Evolutionary conservation across 2,329 filamentous ascomycete genomes (phyloP).

Genomic region (Ceratocystis alfenasii): DNA sequence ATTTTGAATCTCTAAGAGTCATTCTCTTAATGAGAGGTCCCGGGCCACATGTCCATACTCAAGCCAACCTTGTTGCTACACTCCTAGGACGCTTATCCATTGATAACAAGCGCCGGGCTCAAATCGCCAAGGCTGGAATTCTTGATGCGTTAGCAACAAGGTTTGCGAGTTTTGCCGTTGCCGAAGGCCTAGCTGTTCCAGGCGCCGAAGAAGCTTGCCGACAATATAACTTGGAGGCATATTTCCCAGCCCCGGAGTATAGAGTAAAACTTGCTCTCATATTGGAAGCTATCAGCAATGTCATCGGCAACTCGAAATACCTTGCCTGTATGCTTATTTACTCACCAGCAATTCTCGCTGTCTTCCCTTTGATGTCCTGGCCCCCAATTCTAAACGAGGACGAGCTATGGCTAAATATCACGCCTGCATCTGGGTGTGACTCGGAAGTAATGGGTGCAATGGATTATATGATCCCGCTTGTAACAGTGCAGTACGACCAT

Average conservation of each 20-base stretch:
- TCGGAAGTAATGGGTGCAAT: conserved; percentile 41
- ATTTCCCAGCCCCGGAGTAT: conserved; percentile 50
- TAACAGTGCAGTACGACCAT: conserved; percentile 29
- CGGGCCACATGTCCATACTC: not conserved
- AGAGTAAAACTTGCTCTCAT: conserved; percentile 53
- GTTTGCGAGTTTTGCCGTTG: conserved; percentile 58
- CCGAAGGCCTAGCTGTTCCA: conserved; percentile 56
- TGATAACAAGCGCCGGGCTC: conserved; percentile 12
- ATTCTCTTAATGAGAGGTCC: conserved; percentile 5
- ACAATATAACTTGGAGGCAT: conserved; percentile 43
- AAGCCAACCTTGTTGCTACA: conserved; percentile 11
- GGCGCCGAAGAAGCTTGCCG: conserved; percentile 45
- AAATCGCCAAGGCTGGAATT: conserved; percentile 56
- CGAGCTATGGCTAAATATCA: conserved; percentile 13
- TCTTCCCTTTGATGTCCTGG: conserved; percentile 50
- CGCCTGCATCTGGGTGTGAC: not conserved
- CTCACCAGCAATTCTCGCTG: conserved; percentile 55
- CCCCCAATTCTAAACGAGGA: conserved; percentile 2
- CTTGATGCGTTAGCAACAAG: conserved; percentile 67
- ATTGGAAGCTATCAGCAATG: conserved; percentile 62
- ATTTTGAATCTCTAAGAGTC: conserved; percentile 1
- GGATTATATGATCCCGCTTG: conserved; percentile 51
- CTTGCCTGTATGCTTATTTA: conserved; percentile 60
- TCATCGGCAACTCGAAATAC: conserved; percentile 68
- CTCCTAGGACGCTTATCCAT: conserved; percentile 10